Conservation (phyloP, 73 alveolate species). For the Paramecium octaurelia region DNA sequence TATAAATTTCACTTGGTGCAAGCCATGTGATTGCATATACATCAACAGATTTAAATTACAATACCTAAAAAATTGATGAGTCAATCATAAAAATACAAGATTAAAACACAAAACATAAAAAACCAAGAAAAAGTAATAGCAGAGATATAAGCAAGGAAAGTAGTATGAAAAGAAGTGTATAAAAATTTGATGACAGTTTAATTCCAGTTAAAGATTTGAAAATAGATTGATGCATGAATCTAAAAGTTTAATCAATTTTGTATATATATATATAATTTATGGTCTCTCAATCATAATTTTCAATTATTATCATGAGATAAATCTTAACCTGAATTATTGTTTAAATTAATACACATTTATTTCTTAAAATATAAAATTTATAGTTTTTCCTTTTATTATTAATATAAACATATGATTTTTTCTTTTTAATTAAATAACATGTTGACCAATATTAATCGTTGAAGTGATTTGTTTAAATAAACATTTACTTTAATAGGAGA, state of each 20-base stretch:
- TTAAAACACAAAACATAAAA: neutral
- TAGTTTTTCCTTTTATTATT: too few relatives aligned
- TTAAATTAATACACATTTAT: too few relatives aligned
- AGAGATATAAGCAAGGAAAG: neutral
- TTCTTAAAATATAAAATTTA: too few relatives aligned
- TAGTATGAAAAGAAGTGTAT: neutral
- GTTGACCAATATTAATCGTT: too few relatives aligned
- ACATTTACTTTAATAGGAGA: too few relatives aligned
- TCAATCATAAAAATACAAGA: neutral
- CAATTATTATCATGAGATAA: too few relatives aligned
- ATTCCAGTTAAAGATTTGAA: constrained; percentile 14
- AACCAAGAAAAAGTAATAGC: neutral
- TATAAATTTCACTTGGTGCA: neutral
- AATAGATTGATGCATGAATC: neutral
- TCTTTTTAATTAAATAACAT: too few relatives aligned
- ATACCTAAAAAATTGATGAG: neutral
- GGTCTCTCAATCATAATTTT: too few relatives aligned
- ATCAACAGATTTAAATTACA: neutral
- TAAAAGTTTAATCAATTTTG: neutral
- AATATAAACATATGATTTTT: too few relatives aligned
- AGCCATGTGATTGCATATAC: neutral
- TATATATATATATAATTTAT: neutral
- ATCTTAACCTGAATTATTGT: too few relatives aligned
- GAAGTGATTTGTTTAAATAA: too few relatives aligned
- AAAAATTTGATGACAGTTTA: neutral